Base-by-base conservation (phyloP, 805 yeast species). In the Kazachstania bromeliacearum region DNA sequence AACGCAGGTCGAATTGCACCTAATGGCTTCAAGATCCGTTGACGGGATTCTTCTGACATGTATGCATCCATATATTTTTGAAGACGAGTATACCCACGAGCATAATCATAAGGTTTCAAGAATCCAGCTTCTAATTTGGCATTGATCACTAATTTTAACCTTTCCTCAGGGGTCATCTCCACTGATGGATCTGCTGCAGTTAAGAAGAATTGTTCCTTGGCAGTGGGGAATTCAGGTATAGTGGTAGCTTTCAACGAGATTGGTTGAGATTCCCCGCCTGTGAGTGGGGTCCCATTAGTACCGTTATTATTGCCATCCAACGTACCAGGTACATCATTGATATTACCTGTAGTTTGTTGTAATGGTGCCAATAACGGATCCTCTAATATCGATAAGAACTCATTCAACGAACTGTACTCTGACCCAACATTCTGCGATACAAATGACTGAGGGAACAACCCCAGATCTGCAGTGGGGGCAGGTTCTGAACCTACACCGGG, bases 101-200 rank as follows among this genome's bases (percentile, higher is more conserved):
- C 96, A 53, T 89, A 89, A 56, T 89, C 84, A 59, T 87, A 89
- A 0, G 97, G 97, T 53, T 81, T 85, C 25, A 89, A 63, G 29
- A 89, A 67, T 0, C 97, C 97, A 0, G 97, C 97, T 55, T 85
- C 94, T 29, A 88, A 63, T 51, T 89, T 89, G 13, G 97, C 97
- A 52, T 84, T 83, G 50, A 89, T 88, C 8, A 89, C 96, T 54
- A 87, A 94, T 52, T 85, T 85, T 46, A 89, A 67, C 41, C 96
- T 70, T 53, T 87, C 96, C 53, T 88, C 96, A 0, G 96, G 95
- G 0, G 95, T 83, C 25, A 83, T 80, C 45, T 85, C 96, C 2
- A 89, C 85, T 0, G 95, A 83, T 4, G 97, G 97, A 56, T 89
- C 97, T 0, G 96, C 96, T 0, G 97, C 97, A 0, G 96, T 89